A percentile compares a stretch with the other conserved stretches of the same genome.
phyloP scores from a whole-genome alignment of 2,329 filamentous ascomycete genomes.

The Diplodia scrobiculata region DNA sequence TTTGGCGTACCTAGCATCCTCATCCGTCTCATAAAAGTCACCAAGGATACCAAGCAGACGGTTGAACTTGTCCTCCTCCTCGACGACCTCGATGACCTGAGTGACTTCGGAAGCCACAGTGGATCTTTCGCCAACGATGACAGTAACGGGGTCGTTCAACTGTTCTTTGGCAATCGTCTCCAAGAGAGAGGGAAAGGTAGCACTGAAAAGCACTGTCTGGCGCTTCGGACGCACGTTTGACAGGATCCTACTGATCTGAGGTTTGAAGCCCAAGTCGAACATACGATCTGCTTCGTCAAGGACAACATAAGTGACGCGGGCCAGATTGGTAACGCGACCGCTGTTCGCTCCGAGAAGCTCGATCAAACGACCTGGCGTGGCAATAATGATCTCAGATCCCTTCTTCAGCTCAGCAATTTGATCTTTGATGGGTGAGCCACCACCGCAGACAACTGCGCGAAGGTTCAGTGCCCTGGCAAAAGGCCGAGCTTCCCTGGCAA shows the following conservation, averaged over 20 bases:
- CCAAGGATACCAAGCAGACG: conserved; percentile 84
- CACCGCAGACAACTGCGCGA: conserved; percentile 88
- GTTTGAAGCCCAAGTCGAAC: conserved; percentile 99
- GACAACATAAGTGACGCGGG: conserved; percentile 87
- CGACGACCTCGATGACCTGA: conserved; percentile 80
- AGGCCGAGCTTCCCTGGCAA: conserved; percentile 90
- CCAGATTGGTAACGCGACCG: conserved; percentile 89
- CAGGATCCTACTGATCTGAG: conserved; percentile 96
- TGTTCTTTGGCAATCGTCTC: conserved; percentile 88
- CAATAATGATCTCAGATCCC: conserved; percentile 91
- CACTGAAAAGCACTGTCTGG: conserved; percentile 93
- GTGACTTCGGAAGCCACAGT: conserved; percentile 73
- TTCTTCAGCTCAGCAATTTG: conserved; percentile 96
- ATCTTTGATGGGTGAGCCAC: conserved; percentile 92
- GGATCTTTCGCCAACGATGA: conserved; percentile 84
- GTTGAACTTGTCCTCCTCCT: conserved; percentile 79
- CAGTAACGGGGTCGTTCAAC: conserved; percentile 81
- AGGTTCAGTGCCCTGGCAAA: conserved; percentile 86
- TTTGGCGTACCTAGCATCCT: conserved; percentile 67
- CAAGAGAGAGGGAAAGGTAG: conserved; percentile 93
- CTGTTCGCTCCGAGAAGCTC: conserved; percentile 91
- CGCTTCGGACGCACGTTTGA: conserved; percentile 87
- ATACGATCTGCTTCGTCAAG: conserved; percentile 97
- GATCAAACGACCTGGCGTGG: conserved; percentile 89
- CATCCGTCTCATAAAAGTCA: conserved; percentile 80